Percentiles rank a stretch among this genome's conserved stretches.
Conservation (phyloP, 441 rosid species). For the Raphanus hybrid region DNA sequence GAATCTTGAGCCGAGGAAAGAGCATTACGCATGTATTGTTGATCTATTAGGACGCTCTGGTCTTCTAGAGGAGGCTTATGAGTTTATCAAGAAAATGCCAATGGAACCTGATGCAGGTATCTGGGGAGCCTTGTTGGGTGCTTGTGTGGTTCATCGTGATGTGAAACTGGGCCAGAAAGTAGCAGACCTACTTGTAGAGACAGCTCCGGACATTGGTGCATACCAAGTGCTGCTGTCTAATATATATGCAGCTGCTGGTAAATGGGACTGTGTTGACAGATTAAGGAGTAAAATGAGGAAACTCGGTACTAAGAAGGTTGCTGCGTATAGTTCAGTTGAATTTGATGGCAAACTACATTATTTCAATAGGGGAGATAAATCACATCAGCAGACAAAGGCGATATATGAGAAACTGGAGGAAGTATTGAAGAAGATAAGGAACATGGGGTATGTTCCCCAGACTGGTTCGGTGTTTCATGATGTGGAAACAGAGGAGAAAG, state of each 20-base stretch:
- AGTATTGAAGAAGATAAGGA: conserved; percentile 41
- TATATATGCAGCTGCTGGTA: conserved; percentile 53
- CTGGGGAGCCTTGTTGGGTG: conserved; percentile 56
- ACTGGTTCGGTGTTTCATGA: conserved; percentile 48
- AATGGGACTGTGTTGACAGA: conserved; percentile 50
- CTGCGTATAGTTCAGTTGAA: conserved; percentile 50
- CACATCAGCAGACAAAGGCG: conserved; percentile 42
- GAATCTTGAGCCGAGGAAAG: conserved; percentile 45
- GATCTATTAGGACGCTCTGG: conserved; percentile 53
- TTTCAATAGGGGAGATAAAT: conserved; percentile 48
- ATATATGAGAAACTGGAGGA: conserved; percentile 16
- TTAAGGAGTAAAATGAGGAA: conserved; percentile 47
- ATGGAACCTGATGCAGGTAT: conserved; percentile 46
- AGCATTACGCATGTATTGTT: conserved; percentile 54
- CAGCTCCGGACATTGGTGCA: conserved; percentile 49
- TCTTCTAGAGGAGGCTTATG: conserved; percentile 47
- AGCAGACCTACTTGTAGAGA: conserved; percentile 47
- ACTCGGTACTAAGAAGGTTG: conserved; percentile 45
- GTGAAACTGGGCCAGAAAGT: conserved; percentile 46
- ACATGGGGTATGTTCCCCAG: conserved; percentile 47
- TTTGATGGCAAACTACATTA: conserved; percentile 44
- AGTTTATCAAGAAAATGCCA: conserved; percentile 50
- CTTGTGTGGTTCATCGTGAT: conserved; percentile 47
- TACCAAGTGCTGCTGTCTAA: conserved; percentile 52
- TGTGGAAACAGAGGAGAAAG: conserved; percentile 53